Base-by-base conservation (phyloP, 306 rosid genomes). In the Cicer bijugum region DNA sequence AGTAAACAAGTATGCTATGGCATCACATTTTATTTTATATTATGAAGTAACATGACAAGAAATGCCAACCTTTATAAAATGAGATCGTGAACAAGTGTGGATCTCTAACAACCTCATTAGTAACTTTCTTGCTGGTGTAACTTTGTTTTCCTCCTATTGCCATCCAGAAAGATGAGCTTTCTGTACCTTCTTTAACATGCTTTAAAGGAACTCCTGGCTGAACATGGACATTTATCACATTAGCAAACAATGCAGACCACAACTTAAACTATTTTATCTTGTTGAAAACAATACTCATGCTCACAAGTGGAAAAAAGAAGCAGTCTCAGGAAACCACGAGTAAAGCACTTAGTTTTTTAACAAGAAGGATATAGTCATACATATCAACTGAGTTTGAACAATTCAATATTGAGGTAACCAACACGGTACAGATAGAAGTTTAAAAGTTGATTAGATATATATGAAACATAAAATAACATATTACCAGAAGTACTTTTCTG, bases 111-210 rank as follows among this genome's bases (percentile, higher is more conserved):
- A 81, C 67, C 28, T 93, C 97, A 16, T 74, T 81, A 79, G 88
- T 47, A 71, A 75, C 85, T 76, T 88, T 91, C 83, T 89, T 88
- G 76, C 92, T 81, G 47, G 81, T 83, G 82, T 89, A 88, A 75
- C 64, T 83, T 91, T 93, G 92, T 85, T 91, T 93, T 69, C 96
- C 98, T 75, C 98, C 98, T 47, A 93, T 85, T 38, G 92, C 86
- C 84, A 60, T 83, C 98, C 97, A 93, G 92, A 93, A 93, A 70
- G 91, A 43, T 72, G 97, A 89, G 84, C 87, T 91, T 88, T 91
- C 97, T 78, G 96, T 93, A 81, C 96, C 96, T 88, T 93, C 97
- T 84, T 89, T 93, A 35, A 91, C 89, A 81, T 88, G 94, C 79
- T 93, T 93, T 58, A 87, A 40, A 70, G 92, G 2, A 83, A 79